Evolutionary conservation across 202 grass and related monocot species (phyloP).

Genomic region (Tripidium arundinaceum): DNA sequence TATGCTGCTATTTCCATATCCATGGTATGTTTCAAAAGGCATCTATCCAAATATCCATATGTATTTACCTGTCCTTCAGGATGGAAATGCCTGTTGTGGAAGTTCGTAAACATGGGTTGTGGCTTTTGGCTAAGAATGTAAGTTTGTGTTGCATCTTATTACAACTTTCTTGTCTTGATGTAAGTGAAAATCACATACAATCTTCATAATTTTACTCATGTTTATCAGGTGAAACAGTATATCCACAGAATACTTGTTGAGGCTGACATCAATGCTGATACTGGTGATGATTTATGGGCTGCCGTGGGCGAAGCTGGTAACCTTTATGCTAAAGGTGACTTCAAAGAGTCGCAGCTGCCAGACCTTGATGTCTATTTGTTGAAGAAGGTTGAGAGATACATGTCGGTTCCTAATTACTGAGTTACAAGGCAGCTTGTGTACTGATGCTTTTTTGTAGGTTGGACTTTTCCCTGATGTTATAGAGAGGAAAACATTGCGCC

Average conservation of each 20-base stretch:
- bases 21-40: not conserved
- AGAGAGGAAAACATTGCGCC: slow-evolving; percentile 71
- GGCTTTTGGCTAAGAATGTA: slow-evolving; percentile 97
- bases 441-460: slow-evolving; percentile 68
- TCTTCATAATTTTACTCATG: slow-evolving; percentile 18
- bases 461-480: slow-evolving; percentile 91
- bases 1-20: not conserved
- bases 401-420: slow-evolving; percentile 16
- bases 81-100: slow-evolving; percentile 98
- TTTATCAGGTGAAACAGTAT: slow-evolving; percentile 80
- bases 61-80: slow-evolving; percentile 37
- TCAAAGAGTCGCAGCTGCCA: slow-evolving; percentile 51
- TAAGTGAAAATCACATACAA: not conserved
- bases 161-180: not conserved
- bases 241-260: slow-evolving; percentile 87
- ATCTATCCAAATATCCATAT: slow-evolving; percentile 10
- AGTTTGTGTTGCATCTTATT: slow-evolving; percentile 14
- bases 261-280: slow-evolving; percentile 51
- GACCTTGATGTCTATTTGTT: slow-evolving; percentile 84
- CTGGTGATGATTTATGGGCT: slow-evolving; percentile 61
- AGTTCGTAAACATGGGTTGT: slow-evolving; percentile 68
- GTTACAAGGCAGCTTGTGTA: slow-evolving; percentile 28
- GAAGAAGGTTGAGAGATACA: slow-evolving; percentile 62
- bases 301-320: slow-evolving; percentile 60
- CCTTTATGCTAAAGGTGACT: slow-evolving; percentile 72